These are phyloP conservation scores for Quercus lobata DNA, from an alignment of 331 rosid species.

Conservation along the genomic window DNA sequence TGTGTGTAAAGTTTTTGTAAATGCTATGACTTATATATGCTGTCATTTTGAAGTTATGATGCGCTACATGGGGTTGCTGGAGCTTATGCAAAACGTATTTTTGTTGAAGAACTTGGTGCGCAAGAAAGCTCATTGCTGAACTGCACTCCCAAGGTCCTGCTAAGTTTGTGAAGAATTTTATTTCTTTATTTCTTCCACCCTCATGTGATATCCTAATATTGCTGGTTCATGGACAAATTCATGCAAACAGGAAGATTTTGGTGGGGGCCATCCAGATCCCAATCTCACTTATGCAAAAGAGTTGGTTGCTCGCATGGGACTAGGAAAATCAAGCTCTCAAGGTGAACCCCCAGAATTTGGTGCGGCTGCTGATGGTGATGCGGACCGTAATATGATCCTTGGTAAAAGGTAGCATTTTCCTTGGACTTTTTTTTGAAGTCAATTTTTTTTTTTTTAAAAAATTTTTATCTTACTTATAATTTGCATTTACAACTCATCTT, in stretches of 20 bases:
- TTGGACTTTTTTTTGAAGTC: conserved; percentile 3
- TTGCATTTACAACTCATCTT: neutral
- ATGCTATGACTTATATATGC: conserved; percentile 9
- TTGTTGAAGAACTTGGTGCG: conserved; percentile 99
- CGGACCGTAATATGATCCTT: conserved; percentile 98
- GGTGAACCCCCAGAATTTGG: conserved; percentile 95
- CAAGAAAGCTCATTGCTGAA: conserved; percentile 86
- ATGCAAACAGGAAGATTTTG: conserved; percentile 87
- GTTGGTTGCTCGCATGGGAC: conserved; percentile 90
- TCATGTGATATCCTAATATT: neutral
- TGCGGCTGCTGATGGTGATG: conserved; percentile 99
- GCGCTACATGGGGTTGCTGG: conserved; percentile 95
- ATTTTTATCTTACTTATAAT: neutral
- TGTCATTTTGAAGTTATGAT: conserved; percentile 54
- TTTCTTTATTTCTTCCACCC: neutral
- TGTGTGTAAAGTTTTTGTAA: neutral
- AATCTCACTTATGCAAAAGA: conserved; percentile 98
- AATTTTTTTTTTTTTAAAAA: neutral
- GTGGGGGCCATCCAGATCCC: conserved; percentile 99
- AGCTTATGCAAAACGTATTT: conserved; percentile 89
- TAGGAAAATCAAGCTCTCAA: conserved; percentile 70
- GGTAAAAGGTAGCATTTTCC: conserved; percentile 76
- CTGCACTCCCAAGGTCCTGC: conserved; percentile 85
- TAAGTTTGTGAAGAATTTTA: neutral
- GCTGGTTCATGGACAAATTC: conserved; percentile 20